These are phyloP conservation scores for Leccinum boreale DNA, from an alignment of 768 basidiomycete genomes.

Conservation along the genomic window DNA sequence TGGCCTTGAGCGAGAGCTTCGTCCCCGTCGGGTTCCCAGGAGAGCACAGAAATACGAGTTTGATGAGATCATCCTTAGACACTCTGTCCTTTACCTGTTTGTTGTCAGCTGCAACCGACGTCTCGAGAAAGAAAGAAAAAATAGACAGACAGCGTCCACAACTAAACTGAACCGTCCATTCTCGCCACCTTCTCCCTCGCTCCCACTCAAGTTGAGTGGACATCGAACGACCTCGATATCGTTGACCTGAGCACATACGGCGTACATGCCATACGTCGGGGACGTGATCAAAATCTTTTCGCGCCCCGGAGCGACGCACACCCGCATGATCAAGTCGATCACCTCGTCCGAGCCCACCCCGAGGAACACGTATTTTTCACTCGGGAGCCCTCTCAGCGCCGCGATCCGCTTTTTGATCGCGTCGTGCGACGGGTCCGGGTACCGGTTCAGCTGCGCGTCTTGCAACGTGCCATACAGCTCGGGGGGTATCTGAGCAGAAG, in stretches of 20 bases:
- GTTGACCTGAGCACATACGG: conserved; percentile 92
- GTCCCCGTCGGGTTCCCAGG: conserved; percentile 98
- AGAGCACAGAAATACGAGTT: conserved; percentile 92
- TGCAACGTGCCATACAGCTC: conserved; percentile 37
- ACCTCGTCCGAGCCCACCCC: conserved; percentile 98
- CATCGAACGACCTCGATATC: conserved; percentile 82
- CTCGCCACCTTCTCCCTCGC: conserved; percentile 70
- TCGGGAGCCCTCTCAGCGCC: conserved; percentile 63
- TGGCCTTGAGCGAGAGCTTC: conserved; percentile 64
- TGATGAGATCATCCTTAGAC: conserved; percentile 70
- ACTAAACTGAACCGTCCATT: conserved; percentile 68
- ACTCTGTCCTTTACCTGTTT: conserved; percentile 68
- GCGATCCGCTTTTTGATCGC: conserved; percentile 76
- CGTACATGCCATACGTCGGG: conserved; percentile 98
- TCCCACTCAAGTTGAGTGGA: conserved; percentile 58
- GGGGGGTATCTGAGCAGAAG: conserved; percentile 23
- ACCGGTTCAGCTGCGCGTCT: conserved; percentile 72
- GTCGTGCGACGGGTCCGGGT: conserved; percentile 89
- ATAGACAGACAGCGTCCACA: conserved; percentile 62
- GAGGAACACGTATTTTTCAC: conserved; percentile 72
- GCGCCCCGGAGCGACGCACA: conserved; percentile 73
- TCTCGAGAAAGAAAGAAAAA: neutral
- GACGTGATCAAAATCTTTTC: conserved; percentile 89
- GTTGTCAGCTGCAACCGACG: neutral
- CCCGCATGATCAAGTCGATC: conserved; percentile 90